Evolutionary conservation across 305 asterid species (phyloP), one percentile per base, ranked within the genome.

Genomic region (Nicotiana rustica): DNA sequence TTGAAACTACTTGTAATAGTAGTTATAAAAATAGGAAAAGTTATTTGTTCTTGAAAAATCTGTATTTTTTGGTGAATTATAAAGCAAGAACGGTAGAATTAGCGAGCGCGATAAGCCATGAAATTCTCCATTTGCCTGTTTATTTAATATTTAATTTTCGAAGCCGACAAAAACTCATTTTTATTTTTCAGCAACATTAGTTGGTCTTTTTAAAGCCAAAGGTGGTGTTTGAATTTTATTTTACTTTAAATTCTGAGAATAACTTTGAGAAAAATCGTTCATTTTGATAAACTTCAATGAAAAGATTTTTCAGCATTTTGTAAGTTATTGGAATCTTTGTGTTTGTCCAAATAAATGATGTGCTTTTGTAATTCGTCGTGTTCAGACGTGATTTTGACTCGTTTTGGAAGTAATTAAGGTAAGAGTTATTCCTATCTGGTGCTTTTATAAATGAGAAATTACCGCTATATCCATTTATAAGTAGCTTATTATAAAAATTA

Each of bases 111-210:
- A 67, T 12, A 73, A 47, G 41, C 61, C 79, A 71, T 19, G 62
- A 73, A 31, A 6, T 67, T 13, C 56, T 73, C 21, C 41, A 73
- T 13, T 59, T 73, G 79, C 52, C 38, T 73, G 41, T 33, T 49
- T 49, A 14, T 9, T 73, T 47, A 13, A 49, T 3, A 33, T 33
- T 19, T 47, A 13, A 73, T 49, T 73, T 73, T 38, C 25, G 14
- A 38, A 14, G 38, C 79, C 79, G 79, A 73, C 64, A 21, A 73
- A 25, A 13, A 7, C 33, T 25, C n/a, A 49, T 25, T 49, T 73
- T 49, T 3, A 71, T 21, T 71, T 71, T 71, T 71, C 41, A 71
- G 21, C 21, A 71, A 21, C 21, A 19, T 13, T 12, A 25, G 33
- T 19, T 73, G 35, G 64, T 73, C 79, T 49, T 18, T 25, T 47